phyloP scores from a whole-genome alignment of 805 yeast species.

The Yarrowia alimentaria region DNA sequence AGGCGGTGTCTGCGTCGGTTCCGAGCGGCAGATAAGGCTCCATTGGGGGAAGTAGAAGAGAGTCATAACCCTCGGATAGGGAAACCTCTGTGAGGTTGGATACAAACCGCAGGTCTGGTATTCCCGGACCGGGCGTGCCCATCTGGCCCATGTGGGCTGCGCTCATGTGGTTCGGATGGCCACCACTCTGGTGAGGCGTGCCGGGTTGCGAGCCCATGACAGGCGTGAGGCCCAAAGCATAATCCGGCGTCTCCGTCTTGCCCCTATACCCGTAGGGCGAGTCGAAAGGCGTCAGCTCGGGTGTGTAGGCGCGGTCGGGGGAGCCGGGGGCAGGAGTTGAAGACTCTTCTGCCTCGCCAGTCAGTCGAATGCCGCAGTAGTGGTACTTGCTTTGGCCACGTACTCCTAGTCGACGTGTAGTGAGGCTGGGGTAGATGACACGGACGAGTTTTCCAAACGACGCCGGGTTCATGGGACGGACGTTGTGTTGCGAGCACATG shows the following conservation, averaged over 20 bases:
- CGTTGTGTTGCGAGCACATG: slow-evolving; percentile 52
- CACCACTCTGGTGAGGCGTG: not conserved
- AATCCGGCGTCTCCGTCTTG: slow-evolving; percentile 25
- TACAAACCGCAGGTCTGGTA: slow-evolving; percentile 25
- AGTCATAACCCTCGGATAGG: slow-evolving; percentile 21
- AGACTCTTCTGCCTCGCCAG: slow-evolving; percentile 38
- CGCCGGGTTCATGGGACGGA: slow-evolving; percentile 69
- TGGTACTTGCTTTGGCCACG: slow-evolving; percentile 83
- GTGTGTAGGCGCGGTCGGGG: slow-evolving; percentile 21
- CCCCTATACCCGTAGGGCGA: slow-evolving; percentile 23
- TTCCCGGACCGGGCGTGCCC: slow-evolving; percentile 2
- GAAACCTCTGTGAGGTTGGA: slow-evolving; percentile 22
- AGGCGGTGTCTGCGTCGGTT: slow-evolving; percentile 56
- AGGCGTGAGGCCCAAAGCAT: not conserved
- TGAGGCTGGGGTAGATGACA: slow-evolving; percentile 60
- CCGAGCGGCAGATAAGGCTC: slow-evolving; percentile 47
- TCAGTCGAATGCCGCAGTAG: slow-evolving; percentile 68
- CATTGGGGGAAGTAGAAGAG: slow-evolving; percentile 41
- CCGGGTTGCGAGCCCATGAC: slow-evolving; percentile 12
- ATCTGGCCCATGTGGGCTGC: too few relatives aligned
- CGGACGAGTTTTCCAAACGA: slow-evolving; percentile 74
- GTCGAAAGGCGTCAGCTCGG: slow-evolving; percentile 27
- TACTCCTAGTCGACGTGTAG: slow-evolving; percentile 76
- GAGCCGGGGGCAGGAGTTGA: slow-evolving; percentile 12
- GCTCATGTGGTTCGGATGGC: too few relatives aligned